Percentiles rank a stretch among this genome's conserved stretches.
Conservation (phyloP, 805 yeast genomes). For the Candida maris region DNA sequence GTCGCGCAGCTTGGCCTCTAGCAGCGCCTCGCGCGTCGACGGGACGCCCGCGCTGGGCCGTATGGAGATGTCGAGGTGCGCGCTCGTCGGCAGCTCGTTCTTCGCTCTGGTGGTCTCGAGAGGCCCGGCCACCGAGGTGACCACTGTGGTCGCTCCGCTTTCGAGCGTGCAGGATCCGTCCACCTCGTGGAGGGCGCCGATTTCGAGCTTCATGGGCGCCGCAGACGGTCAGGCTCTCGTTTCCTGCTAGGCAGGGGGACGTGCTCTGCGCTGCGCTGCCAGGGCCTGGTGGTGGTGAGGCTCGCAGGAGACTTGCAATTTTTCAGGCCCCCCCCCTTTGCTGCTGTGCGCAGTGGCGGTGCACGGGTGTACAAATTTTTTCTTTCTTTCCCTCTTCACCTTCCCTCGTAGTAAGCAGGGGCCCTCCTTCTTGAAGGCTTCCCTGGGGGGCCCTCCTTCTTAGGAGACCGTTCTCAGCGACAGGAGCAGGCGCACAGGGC, state of each 20-base stretch:
- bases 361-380: conserved; percentile 1
- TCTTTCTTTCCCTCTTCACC: too few species aligned
- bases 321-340: too few species aligned
- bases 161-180: conserved; percentile 76
- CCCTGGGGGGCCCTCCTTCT: too few species aligned
- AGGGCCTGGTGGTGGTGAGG: too few species aligned
- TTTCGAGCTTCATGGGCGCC: conserved; percentile 5
- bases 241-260: too few species aligned
- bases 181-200: conserved; percentile 46
- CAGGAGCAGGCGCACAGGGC: too few species aligned
- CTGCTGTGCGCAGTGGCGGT: background rate
- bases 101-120: conserved; percentile 69
- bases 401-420: too few species aligned
- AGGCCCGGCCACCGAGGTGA: conserved; percentile 87
- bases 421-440: too few species aligned
- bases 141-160: conserved; percentile 50
- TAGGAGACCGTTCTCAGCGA: too few species aligned
- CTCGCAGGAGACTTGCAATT: background rate
- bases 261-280: too few species aligned
- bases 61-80: conserved; percentile 73
- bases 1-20: conserved; percentile 68
- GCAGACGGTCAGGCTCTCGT: too few species aligned
- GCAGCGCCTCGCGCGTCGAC: conserved; percentile 63
- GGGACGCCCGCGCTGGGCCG: conserved; percentile 78
- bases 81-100: conserved; percentile 78